Evolutionary conservation across 768 basidiomycete species (phyloP).

Genomic region (Russula emetica): DNA sequence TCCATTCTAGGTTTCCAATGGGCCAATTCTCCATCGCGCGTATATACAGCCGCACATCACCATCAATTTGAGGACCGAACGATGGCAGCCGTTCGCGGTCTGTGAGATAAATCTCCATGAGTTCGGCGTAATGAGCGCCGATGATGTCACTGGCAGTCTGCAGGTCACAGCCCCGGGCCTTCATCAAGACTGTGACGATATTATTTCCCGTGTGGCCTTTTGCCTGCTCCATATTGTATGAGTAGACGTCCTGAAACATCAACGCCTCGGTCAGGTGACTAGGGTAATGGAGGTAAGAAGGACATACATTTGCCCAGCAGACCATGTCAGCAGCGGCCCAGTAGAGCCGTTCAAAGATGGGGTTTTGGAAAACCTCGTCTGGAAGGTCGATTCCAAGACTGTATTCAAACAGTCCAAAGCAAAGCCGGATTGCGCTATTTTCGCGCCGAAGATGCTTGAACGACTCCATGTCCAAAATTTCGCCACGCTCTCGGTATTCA

Average conservation of each 20-base stretch:
- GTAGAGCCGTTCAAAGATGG: constrained; percentile 51
- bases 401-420: constrained; percentile 63
- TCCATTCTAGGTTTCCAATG: constrained; percentile 47
- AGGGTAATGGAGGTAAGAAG: not conserved
- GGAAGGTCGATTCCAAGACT: constrained; percentile 61
- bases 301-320: constrained; percentile 66
- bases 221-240: constrained; percentile 72
- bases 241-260: constrained; percentile 55
- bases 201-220: constrained; percentile 61
- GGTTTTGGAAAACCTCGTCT: constrained; percentile 56
- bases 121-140: constrained; percentile 35
- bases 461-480: constrained; percentile 51
- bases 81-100: constrained; percentile 38
- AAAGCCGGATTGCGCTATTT: constrained; percentile 65
- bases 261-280: not conserved
- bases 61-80: constrained; percentile 42
- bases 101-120: constrained; percentile 39
- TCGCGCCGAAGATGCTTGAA: constrained; percentile 61
- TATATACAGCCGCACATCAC: constrained; percentile 41
- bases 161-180: constrained; percentile 38
- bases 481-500: constrained; percentile 54
- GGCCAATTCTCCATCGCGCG: constrained; percentile 51
- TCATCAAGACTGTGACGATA: constrained; percentile 50
- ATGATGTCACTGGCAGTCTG: constrained; percentile 42
- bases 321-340: constrained; percentile 64